A percentile compares a stretch with the other conserved stretches of the same genome.
These are phyloP conservation scores for Pleurotus sapidus DNA, from an alignment of 768 basidiomycete genomes.

Conservation along the genomic window DNA sequence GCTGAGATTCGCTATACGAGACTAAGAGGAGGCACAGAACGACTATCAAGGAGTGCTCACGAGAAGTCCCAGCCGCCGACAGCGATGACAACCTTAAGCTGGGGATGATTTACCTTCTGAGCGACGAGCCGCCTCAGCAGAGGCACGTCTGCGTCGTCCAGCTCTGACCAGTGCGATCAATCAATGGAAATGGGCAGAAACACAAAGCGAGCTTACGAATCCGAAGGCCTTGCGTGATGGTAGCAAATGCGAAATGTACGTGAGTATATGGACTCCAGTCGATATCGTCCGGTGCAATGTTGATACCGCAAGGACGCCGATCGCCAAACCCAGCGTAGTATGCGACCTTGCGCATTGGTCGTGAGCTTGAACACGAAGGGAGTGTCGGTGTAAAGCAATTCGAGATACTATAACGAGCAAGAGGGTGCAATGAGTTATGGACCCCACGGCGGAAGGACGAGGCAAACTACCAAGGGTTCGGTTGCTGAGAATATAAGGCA, in stretches of 20 bases:
- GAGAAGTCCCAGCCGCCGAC: slow-evolving; percentile 20
- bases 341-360: slow-evolving; percentile 13
- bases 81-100: slow-evolving; percentile 16
- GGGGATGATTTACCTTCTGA: slow-evolving; percentile 8
- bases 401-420: slow-evolving; percentile 3
- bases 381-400: slow-evolving; percentile 12
- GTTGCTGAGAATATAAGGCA: slow-evolving; percentile 1
- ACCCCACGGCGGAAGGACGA: not conserved
- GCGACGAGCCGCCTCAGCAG: slow-evolving; percentile 10
- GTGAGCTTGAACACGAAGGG: slow-evolving; percentile 8
- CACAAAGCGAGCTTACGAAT: not conserved
- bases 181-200: no score
- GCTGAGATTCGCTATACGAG: slow-evolving; percentile 3
- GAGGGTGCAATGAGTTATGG: not conserved
- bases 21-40: not conserved
- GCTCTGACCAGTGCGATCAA: not conserved
- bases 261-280: slow-evolving; percentile 14
- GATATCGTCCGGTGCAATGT: slow-evolving; percentile 12
- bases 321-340: slow-evolving; percentile 20
- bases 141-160: slow-evolving; percentile 9
- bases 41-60: not conserved
- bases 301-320: slow-evolving; percentile 9
- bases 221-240: slow-evolving; percentile 14
- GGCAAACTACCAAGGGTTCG: slow-evolving; percentile 9
- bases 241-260: slow-evolving; percentile 16